These are phyloP conservation scores for Zoysia matrella DNA, from an alignment of 202 grass and related monocot species.

Conservation along the genomic window DNA sequence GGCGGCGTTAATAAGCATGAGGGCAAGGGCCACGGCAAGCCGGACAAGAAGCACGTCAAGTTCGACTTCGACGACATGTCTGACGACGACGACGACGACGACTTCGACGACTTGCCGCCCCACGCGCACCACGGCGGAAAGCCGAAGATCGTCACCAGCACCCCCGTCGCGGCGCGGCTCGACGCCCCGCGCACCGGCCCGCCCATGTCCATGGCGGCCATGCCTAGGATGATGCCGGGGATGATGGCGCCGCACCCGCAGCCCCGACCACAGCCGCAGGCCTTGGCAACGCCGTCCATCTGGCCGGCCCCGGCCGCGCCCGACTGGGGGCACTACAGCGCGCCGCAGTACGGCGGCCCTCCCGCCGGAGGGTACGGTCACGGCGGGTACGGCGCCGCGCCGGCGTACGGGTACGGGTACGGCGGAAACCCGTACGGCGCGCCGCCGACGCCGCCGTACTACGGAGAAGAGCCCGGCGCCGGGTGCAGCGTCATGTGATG, in stretches of 20 bases:
- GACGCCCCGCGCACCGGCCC: conserved; percentile 44
- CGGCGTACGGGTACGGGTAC: conserved; percentile 29
- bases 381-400: conserved; percentile 16
- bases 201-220: conserved; percentile 41
- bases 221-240: conserved; percentile 40
- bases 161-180: conserved; percentile 18
- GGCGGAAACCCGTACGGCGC: conserved; percentile 35
- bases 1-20: no score
- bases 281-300: conserved; percentile 44
- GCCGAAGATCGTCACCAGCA: no score
- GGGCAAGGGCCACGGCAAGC: no score
- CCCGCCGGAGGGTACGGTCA: conserved; percentile 37
- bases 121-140: no score
- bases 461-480: conserved; percentile 50
- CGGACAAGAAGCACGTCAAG: no score
- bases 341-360: conserved; percentile 37
- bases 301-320: conserved; percentile 41
- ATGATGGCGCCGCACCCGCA: not conserved
- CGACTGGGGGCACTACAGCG: conserved; percentile 43
- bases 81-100: no score
- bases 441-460: conserved; percentile 30
- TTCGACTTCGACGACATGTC: no score
- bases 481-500: conserved; percentile 59
- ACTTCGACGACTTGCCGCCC: no score
- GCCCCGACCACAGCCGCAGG: conserved; percentile 10